phyloP scores from a whole-genome alignment of 768 basidiomycete genomes.

The Arthromyces matolae region DNA sequence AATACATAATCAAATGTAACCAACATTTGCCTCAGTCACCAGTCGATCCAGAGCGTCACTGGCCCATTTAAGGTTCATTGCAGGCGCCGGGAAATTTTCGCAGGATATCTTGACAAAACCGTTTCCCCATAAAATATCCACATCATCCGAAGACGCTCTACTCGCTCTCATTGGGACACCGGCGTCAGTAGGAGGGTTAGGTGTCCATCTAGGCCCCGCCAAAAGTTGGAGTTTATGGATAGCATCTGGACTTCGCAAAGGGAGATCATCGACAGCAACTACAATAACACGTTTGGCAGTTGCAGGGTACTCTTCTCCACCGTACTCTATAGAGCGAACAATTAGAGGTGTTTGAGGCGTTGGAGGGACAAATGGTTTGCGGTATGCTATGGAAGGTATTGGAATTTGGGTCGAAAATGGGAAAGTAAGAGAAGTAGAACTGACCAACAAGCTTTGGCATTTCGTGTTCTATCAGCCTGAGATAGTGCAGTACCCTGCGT shows the following conservation, averaged over 20 bases:
- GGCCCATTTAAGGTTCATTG: slow-evolving; percentile 94
- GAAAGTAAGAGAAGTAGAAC: neutral
- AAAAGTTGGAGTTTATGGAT: slow-evolving; percentile 85
- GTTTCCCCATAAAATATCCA: too few relatives aligned
- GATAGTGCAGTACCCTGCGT: slow-evolving; percentile 68
- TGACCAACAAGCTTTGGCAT: slow-evolving; percentile 78
- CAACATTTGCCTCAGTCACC: slow-evolving; percentile 79
- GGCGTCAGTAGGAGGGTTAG: slow-evolving; percentile 64
- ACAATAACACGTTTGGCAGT: slow-evolving; percentile 69
- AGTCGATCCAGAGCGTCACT: slow-evolving; percentile 81
- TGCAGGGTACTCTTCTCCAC: slow-evolving; percentile 72
- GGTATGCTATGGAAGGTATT: slow-evolving; percentile 53
- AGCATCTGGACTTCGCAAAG: slow-evolving; percentile 59
- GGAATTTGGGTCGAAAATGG: neutral
- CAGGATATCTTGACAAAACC: slow-evolving; percentile 91
- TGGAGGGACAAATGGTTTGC: slow-evolving; percentile 76
- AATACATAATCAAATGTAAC: slow-evolving; percentile 26
- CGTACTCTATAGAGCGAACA: slow-evolving; percentile 73
- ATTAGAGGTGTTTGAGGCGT: slow-evolving; percentile 53
- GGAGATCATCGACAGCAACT: slow-evolving; percentile 69
- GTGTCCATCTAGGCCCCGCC: slow-evolving; percentile 85
- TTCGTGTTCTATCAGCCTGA: slow-evolving; percentile 86
- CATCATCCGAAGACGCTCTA: too few relatives aligned
- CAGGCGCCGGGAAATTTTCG: slow-evolving; percentile 77
- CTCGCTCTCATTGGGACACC: slow-evolving; percentile 48